A percentile compares a stretch with the other conserved stretches of the same genome.
These are phyloP conservation scores for Cystobasidium ongulense DNA, from an alignment of 768 basidiomycete genomes.

Conservation along the genomic window DNA sequence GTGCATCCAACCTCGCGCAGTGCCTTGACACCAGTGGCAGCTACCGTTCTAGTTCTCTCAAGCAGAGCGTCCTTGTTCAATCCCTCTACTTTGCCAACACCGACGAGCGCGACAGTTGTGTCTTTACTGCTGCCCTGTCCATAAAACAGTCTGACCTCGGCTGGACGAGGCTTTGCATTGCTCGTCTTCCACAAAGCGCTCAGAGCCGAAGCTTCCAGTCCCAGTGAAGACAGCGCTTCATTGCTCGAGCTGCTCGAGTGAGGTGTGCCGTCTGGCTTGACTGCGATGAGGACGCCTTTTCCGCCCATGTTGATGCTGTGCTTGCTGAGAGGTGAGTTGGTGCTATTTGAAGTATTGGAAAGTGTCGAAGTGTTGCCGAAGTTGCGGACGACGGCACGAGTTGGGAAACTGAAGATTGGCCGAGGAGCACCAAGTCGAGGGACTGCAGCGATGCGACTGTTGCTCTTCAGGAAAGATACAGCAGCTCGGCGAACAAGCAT, in stretches of 20 bases:
- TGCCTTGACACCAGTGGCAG: conserved; percentile 25
- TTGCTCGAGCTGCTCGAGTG: background rate
- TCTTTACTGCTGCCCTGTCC: conserved; percentile 17
- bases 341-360: background rate
- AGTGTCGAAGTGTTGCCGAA: background rate
- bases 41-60: conserved; percentile 16
- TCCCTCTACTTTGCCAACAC: conserved; percentile 5
- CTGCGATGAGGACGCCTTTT: conserved; percentile 22
- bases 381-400: background rate
- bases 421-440: background rate
- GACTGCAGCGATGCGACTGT: background rate
- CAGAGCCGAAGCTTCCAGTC: background rate
- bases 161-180: conserved; percentile 13
- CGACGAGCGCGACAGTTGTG: conserved; percentile 25
- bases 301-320: conserved; percentile 1
- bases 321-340: background rate
- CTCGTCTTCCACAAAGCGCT: background rate
- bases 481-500: background rate
- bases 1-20: conserved; percentile 27
- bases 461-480: background rate
- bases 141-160: conserved; percentile 21
- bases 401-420: background rate
- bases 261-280: conserved; percentile 25
- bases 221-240: background rate
- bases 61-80: background rate